Evolutionary conservation across 805 yeast species (phyloP), one percentile per base, ranked within the genome.

Genomic region (Ogataea minuta): DNA sequence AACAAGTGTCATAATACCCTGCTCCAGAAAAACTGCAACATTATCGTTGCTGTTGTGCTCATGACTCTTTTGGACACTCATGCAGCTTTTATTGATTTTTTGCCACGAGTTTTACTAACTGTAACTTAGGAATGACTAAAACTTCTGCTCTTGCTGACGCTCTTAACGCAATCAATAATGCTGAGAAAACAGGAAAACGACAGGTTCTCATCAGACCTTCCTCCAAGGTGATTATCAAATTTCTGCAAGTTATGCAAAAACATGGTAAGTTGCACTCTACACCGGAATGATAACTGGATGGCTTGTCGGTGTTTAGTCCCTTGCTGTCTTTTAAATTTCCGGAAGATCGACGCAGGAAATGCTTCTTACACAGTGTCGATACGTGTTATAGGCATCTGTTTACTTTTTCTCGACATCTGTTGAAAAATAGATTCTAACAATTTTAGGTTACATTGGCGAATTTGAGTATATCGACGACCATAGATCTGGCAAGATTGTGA

Each of bases 271-370:
- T 31, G 38, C 2, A 21, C n/a, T 32, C 31, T 28, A 12, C 65
- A 66, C 93, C 96, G 95, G 83, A 80, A 81, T 86, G 95, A 89
- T 90, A 89, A 90, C 96, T 90, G 89, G 96, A 87, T 86, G 95
- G 90, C 71, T 68, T 78, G 96, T 77, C 85, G 83, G 85, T 68
- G 65, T 66, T 38, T 41, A 39, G 84, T 89, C 91, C 82, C 95
- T 76, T 74, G 81, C 89, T 84, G 96, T 88, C 95, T 81, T 90
- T 88, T 89, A 89, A 88, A 77, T 83, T 81, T 82, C 84, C 95
- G 96, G 96, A 68, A 90, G 77, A 90, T 63, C 62, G 61, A 61
- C 39, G 55, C 39, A 40, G 53, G 57, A 48, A 71, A 66, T 66
- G 80, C 76, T 74, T 78, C 83, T 78, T 78, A 78, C 84, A 77